Conservation (phyloP, 2,329 filamentous ascomycete species). For the Colletotrichum brevisporum region DNA sequence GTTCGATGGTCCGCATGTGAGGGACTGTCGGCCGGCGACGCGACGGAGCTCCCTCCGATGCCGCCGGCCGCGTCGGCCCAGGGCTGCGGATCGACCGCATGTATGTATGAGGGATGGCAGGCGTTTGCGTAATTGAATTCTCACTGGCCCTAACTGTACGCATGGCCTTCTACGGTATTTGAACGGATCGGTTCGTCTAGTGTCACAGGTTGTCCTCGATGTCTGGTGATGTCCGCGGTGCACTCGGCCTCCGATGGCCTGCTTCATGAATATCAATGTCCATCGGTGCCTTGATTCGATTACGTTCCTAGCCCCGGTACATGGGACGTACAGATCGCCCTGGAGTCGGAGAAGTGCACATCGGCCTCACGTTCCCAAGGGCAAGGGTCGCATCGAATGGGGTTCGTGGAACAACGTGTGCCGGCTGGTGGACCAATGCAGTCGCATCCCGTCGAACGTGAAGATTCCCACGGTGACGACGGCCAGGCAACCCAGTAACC, state of each 20-base stretch:
- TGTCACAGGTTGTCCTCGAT: background rate
- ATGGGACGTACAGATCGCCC: too few species aligned
- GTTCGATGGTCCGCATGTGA: constrained; percentile 36
- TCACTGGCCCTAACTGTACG: constrained; percentile 32
- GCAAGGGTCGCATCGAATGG: background rate
- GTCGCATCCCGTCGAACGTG: background rate
- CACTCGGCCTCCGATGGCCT: background rate
- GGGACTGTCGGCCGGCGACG: constrained; percentile 19
- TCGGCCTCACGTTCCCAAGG: background rate
- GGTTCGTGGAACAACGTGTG: constrained; percentile 13
- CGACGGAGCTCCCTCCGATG: constrained; percentile 21
- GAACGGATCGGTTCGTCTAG: background rate
- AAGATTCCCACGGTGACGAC: constrained; percentile 3
- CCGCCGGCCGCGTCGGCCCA: constrained; percentile 20
- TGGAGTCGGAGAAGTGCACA: background rate
- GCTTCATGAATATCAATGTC: background rate
- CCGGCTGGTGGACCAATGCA: constrained; percentile 1
- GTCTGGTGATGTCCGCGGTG: background rate
- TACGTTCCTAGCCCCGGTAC: background rate
- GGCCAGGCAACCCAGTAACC: too few species aligned
- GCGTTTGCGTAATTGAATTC: constrained; percentile 43
- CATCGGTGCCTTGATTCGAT: constrained; percentile 3
- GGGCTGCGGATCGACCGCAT: constrained; percentile 44
- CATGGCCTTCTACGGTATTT: background rate
- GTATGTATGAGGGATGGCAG: constrained; percentile 43